These are phyloP conservation scores for Thuidium tamariscinum DNA, from an alignment of 225 moss, liverwort and hornwort species.

Conservation along the genomic window DNA sequence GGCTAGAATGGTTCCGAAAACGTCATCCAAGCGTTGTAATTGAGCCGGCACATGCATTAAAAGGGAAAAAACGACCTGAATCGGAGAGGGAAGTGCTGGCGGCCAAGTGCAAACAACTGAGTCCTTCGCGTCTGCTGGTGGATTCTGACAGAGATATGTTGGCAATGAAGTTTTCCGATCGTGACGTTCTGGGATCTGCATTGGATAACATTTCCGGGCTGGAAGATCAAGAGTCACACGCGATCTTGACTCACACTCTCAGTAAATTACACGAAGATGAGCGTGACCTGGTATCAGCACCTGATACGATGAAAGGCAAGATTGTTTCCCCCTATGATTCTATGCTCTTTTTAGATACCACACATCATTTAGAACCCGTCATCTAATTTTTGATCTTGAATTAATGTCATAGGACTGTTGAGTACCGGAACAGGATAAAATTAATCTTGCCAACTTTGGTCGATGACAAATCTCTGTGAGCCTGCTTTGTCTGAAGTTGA, in stretches of 20 bases:
- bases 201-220: constrained; percentile 8
- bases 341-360: background rate
- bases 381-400: background rate
- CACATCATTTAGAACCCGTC: background rate
- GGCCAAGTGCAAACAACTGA: constrained; percentile 34
- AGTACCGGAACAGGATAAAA: background rate
- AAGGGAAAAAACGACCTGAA: constrained; percentile 46
- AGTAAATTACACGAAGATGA: constrained; percentile 7
- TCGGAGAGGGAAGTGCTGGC: constrained; percentile 44
- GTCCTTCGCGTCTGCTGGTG: constrained; percentile 16
- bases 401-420: background rate
- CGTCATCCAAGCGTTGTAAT: constrained; percentile 42
- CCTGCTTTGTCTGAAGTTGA: background rate
- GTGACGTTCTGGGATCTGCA: constrained; percentile 10
- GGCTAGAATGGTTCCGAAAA: constrained; percentile 57
- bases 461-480: background rate
- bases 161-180: constrained; percentile 12
- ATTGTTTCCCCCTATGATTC: background rate
- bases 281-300: background rate
- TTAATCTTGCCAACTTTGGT: background rate
- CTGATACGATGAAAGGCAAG: constrained; percentile 29
- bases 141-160: constrained; percentile 23
- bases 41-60: constrained; percentile 44
- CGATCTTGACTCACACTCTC: constrained; percentile 26
- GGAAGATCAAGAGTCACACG: constrained; percentile 27